These are phyloP conservation scores for Leishmania tarentolae DNA, from an alignment of 208 protist species.

Conservation along the genomic window DNA sequence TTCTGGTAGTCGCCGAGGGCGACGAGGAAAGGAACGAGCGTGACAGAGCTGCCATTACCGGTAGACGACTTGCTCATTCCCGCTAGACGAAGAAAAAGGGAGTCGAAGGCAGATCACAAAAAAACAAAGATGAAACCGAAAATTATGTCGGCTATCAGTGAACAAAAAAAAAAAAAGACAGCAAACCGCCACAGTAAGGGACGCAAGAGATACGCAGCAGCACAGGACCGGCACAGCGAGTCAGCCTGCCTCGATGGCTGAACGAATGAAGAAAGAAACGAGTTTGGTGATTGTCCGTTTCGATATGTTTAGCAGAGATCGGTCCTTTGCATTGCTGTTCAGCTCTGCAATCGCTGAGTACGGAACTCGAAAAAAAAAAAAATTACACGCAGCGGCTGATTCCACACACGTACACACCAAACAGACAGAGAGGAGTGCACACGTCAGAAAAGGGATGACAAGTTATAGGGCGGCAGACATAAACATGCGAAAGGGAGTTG, in stretches of 20 bases:
- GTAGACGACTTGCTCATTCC: constrained; percentile 1
- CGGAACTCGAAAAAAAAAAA: background rate
- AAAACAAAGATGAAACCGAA: constrained; percentile 5
- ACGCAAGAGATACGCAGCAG: background rate
- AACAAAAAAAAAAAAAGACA: background rate
- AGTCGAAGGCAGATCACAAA: background rate
- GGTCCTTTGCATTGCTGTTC: background rate
- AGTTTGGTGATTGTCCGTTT: background rate
- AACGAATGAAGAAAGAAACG: too few relatives aligned
- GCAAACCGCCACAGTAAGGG: background rate
- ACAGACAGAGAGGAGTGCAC: background rate
- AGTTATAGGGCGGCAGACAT: too few relatives aligned
- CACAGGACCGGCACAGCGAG: background rate
- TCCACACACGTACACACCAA: background rate
- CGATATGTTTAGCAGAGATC: background rate
- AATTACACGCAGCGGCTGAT: background rate
- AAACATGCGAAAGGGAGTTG: too few relatives aligned
- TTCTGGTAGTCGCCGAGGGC: constrained; percentile 64
- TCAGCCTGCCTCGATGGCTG: background rate
- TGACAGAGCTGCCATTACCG: constrained; percentile 17
- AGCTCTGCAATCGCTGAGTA: background rate
- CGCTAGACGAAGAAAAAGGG: background rate
- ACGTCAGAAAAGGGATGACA: background rate
- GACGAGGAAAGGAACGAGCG: constrained; percentile 43
- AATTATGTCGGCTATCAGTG: background rate